These are phyloP conservation scores for Tolypocladium tundrense DNA, from an alignment of 2,329 filamentous ascomycete genomes.

Conservation along the genomic window DNA sequence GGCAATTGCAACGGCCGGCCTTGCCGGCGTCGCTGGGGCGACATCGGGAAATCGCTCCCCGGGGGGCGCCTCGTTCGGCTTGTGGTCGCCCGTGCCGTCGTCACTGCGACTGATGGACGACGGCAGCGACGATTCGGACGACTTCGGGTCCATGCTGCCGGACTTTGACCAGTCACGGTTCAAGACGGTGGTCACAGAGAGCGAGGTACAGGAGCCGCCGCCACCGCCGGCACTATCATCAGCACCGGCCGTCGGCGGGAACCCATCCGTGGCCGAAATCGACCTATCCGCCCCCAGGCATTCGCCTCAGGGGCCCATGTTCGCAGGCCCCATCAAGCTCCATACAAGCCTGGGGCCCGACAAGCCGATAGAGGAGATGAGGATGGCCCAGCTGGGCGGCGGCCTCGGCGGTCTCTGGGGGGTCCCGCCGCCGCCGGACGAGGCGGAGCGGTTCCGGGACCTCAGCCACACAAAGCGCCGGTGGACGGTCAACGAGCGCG, in stretches of 20 bases:
- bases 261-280: neutral
- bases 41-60: conserved; percentile 12
- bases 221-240: neutral
- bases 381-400: conserved; percentile 24
- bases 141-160: conserved; percentile 39
- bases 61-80: conserved; percentile 12
- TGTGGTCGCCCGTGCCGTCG: conserved; percentile 26
- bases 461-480: conserved; percentile 37
- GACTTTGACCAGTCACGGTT: conserved; percentile 37
- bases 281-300: conserved; percentile 3
- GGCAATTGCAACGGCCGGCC: conserved; percentile 3
- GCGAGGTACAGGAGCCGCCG: neutral
- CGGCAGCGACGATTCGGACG: conserved; percentile 35
- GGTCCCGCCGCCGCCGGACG: conserved; percentile 29
- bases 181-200: conserved; percentile 3
- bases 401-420: conserved; percentile 34
- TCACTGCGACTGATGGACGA: conserved; percentile 33
- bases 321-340: conserved; percentile 26
- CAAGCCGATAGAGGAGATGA: conserved; percentile 19
- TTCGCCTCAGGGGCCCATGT: conserved; percentile 14
- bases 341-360: conserved; percentile 20
- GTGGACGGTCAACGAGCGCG: conserved; percentile 45
- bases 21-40: conserved; percentile 6
- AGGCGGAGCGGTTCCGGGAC: conserved; percentile 36
- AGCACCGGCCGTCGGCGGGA: conserved; percentile 5